Percentiles rank a stretch among this genome's conserved stretches.
Conservation (phyloP, 2,329 filamentous ascomycete genomes). For the Colletotrichum karsti region DNA sequence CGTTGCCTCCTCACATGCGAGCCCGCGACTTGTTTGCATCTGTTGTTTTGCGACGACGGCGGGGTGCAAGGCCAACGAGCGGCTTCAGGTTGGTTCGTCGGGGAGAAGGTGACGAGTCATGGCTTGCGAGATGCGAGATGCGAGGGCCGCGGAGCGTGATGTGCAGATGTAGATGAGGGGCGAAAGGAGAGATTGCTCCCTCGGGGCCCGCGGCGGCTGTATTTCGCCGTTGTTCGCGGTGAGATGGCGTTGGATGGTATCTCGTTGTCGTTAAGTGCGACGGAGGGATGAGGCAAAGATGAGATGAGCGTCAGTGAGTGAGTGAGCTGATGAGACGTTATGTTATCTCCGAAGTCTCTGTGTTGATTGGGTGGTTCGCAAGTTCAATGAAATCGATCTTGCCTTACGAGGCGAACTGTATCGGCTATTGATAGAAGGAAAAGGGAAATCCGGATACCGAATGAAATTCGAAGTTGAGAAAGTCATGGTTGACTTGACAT, state of each 20-base stretch:
- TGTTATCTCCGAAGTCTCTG: neutral
- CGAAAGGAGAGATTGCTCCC: neutral
- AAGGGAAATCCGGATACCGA: neutral
- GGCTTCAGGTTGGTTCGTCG: neutral
- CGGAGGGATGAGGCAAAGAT: neutral
- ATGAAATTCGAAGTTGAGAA: neutral
- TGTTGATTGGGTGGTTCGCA: neutral
- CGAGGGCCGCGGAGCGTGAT: neutral
- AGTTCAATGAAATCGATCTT: neutral
- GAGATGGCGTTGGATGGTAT: neutral
- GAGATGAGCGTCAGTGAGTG: neutral
- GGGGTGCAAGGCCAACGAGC: neutral
- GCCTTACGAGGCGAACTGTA: neutral
- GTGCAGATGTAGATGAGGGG: neutral
- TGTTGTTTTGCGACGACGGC: neutral
- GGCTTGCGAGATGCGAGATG: neutral
- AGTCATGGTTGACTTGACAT: neutral
- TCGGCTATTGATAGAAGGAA: neutral
- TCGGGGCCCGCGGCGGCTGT: neutral
- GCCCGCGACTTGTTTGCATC: neutral
- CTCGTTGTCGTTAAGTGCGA: neutral
- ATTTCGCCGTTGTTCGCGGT: neutral
- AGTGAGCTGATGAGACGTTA: neutral
- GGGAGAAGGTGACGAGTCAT: neutral
- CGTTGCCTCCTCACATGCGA: neutral